These are phyloP conservation scores for Populus euphratica DNA, from an alignment of 345 rosid species.

Conservation along the genomic window DNA sequence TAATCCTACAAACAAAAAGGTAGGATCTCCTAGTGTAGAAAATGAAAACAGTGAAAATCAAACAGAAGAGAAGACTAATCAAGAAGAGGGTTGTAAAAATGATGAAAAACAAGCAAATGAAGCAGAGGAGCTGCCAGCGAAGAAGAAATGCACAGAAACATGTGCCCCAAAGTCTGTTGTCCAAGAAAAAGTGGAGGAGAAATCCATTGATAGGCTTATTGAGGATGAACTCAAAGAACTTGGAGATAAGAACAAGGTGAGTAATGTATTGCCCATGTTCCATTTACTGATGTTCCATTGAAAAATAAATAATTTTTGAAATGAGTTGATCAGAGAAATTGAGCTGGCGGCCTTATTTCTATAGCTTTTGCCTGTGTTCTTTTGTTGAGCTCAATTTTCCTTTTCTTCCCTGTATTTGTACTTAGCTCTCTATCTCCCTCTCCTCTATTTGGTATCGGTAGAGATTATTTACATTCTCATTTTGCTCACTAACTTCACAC, in stretches of 20 bases:
- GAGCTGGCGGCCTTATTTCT: not conserved
- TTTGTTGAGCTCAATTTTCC: not conserved
- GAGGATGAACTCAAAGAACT: conserved; percentile 91
- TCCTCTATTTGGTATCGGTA: not conserved
- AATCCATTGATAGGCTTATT: conserved; percentile 82
- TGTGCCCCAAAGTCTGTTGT: conserved; percentile 30
- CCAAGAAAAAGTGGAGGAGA: conserved; percentile 41
- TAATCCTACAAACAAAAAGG: conserved; percentile 24
- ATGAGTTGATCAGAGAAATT: not conserved
- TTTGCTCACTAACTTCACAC: not conserved
- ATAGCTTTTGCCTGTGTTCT: not conserved
- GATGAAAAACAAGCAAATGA: conserved; percentile 32
- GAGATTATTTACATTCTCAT: not conserved
- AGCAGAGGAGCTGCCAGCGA: conserved; percentile 53
- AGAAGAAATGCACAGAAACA: conserved; percentile 59
- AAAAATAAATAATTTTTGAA: not conserved
- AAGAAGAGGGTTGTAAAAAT: conserved; percentile 28
- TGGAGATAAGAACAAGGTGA: conserved; percentile 87
- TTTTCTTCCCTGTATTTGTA: not conserved
- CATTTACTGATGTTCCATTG: not conserved
- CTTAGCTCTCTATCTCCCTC: not conserved
- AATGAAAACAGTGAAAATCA: conserved; percentile 23
- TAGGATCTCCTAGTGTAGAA: conserved; percentile 19
- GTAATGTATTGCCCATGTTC: conserved; percentile 3
- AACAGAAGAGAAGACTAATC: conserved; percentile 25